phyloP scores from a whole-genome alignment of 108 stramenopile species.

The Cyclotella distinguenda region DNA sequence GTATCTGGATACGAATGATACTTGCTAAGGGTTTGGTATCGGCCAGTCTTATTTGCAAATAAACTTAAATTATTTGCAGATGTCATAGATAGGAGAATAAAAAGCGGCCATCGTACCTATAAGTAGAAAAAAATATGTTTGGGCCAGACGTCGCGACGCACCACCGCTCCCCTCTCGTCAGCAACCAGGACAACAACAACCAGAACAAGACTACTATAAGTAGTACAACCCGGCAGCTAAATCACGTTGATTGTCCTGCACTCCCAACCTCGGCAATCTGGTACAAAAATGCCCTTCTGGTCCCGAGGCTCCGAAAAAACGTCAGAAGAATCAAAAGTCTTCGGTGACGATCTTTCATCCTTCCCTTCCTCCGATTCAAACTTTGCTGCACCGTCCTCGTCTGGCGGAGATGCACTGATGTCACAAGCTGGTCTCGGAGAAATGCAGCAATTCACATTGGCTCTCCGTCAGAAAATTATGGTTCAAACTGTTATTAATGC shows the following conservation, averaged over 20 bases:
- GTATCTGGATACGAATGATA: too few relatives aligned
- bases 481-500: conserved; percentile 75
- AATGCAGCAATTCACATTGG: conserved; percentile 67
- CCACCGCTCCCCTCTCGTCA: too few relatives aligned
- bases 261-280: background rate
- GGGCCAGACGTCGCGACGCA: too few relatives aligned
- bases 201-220: background rate
- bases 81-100: too few relatives aligned
- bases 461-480: conserved; percentile 72
- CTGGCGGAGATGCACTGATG: conserved; percentile 21
- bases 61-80: too few relatives aligned
- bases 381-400: conserved; percentile 11
- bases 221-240: background rate
- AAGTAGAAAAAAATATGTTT: too few relatives aligned
- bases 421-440: conserved; percentile 48
- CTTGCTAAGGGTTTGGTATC: too few relatives aligned
- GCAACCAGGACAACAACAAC: background rate
- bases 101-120: too few relatives aligned
- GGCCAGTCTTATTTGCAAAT: too few relatives aligned
- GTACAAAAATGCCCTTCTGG: conserved; percentile 50
- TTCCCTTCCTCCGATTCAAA: conserved; percentile 13
- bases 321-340: conserved; percentile 25
- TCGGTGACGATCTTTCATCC: conserved; percentile 33
- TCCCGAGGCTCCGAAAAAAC: conserved; percentile 26
- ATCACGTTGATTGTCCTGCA: background rate